Conservation (phyloP, 257 asterid species). For the Rehmannia glutinosa region DNA sequence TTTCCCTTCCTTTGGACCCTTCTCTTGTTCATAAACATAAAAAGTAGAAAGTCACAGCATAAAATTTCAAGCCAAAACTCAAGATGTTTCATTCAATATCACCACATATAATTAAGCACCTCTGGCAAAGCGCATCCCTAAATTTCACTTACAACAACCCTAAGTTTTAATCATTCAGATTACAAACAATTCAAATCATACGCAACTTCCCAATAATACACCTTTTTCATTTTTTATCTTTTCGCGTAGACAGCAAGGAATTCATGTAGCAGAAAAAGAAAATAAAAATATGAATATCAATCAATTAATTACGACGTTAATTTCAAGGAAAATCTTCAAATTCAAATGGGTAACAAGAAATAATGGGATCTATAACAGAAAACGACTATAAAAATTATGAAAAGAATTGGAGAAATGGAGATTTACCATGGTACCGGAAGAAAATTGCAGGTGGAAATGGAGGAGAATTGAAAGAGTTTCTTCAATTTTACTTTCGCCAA, state of each 20-base stretch:
- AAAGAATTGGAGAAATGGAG: background rate
- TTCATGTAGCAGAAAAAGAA: background rate
- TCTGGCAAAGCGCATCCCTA: background rate
- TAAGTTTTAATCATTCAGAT: background rate
- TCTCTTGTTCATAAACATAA: background rate
- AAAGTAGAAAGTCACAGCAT: background rate
- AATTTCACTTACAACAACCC: background rate
- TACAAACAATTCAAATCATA: background rate
- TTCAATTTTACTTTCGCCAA: background rate
- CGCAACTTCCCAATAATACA: background rate
- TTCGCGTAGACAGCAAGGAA: background rate
- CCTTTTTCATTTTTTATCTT: background rate
- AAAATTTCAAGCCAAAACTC: background rate
- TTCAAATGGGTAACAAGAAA: background rate
- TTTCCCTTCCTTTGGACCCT: background rate
- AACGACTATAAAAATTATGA: background rate
- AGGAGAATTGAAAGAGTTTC: background rate
- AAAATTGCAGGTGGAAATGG: background rate
- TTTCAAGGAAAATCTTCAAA: background rate
- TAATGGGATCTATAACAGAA: background rate
- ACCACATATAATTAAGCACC: background rate
- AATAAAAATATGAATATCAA: background rate
- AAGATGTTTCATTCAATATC: background rate
- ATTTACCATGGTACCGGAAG: conserved; percentile 10
- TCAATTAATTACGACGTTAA: background rate